These are phyloP conservation scores for Candida ulmi DNA, from an alignment of 805 yeast species.

Conservation along the genomic window DNA sequence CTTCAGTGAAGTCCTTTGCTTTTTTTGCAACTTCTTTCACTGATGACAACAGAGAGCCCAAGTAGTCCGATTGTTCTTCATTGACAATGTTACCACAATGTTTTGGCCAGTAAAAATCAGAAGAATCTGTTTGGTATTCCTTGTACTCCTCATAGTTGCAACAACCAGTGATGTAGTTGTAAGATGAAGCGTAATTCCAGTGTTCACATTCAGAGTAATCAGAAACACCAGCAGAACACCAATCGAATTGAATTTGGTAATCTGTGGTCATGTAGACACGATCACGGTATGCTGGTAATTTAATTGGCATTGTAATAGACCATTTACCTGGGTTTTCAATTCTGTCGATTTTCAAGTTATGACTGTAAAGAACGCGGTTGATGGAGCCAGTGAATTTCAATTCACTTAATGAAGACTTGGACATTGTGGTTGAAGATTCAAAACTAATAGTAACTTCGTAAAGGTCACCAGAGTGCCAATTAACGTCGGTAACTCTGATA, in stretches of 20 bases:
- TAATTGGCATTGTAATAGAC: slow-evolving; percentile 5
- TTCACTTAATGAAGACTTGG: slow-evolving; percentile 11
- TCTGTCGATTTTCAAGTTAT: slow-evolving; percentile 4
- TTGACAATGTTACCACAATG: slow-evolving; percentile 16
- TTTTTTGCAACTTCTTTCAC: slow-evolving; percentile 68
- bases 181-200: slow-evolving; percentile 17
- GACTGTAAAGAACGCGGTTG: slow-evolving; percentile 8
- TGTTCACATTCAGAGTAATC: slow-evolving; percentile 13
- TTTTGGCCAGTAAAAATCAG: slow-evolving; percentile 18
- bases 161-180: slow-evolving; percentile 20
- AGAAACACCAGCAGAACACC: slow-evolving; percentile 21
- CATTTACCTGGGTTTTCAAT: slow-evolving; percentile 9
- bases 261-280: slow-evolving; percentile 7
- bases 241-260: slow-evolving; percentile 19
- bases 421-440: slow-evolving; percentile 6
- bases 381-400: slow-evolving; percentile 15
- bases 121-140: slow-evolving; percentile 15
- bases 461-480: slow-evolving; percentile 7
- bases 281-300: slow-evolving; percentile 3
- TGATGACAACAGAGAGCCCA: slow-evolving; percentile 54
- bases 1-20: slow-evolving; percentile 58
- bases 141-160: slow-evolving; percentile 16
- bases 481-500: slow-evolving; percentile 9
- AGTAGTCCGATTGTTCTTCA: slow-evolving; percentile 35
- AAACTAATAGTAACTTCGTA: slow-evolving; percentile 15